Percentiles rank a stretch among this genome's conserved stretches.
phyloP scores from a whole-genome alignment of 1,139 yeast genomes.

The Nakaseomyces sp. region DNA sequence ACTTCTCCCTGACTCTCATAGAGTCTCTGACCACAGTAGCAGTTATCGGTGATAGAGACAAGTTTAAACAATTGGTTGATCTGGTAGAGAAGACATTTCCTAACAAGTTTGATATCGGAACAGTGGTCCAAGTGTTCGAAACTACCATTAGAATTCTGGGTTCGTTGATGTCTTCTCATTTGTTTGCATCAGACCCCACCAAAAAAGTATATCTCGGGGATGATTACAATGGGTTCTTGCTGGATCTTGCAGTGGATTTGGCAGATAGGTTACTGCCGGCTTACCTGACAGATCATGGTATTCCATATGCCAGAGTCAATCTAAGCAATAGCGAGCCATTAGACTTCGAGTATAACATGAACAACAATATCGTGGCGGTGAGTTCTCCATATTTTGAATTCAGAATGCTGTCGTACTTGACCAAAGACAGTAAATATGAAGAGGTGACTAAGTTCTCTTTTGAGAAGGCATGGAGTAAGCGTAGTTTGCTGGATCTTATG shows the following conservation, averaged over 20 bases:
- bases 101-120: conserved; percentile 52
- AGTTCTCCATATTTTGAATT: conserved; percentile 76
- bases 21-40: conserved; percentile 77
- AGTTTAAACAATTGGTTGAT: conserved; percentile 43
- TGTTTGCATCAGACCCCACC: conserved; percentile 52
- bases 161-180: conserved; percentile 67
- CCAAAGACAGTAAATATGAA: conserved; percentile 68
- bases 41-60: conserved; percentile 54
- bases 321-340: background rate
- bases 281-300: conserved; percentile 47
- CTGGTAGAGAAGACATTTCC: conserved; percentile 35
- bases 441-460: conserved; percentile 53
- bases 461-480: conserved; percentile 59
- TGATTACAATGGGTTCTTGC: conserved; percentile 59
- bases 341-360: background rate
- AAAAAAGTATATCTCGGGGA: conserved; percentile 38
- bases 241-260: conserved; percentile 60
- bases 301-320: conserved; percentile 71
- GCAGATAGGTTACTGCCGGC: conserved; percentile 63
- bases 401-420: conserved; percentile 59
- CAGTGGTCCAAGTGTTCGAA: conserved; percentile 76
- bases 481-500: conserved; percentile 53
- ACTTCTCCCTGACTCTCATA: conserved; percentile 64
- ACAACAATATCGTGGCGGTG: conserved; percentile 82
- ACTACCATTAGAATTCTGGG: conserved; percentile 73